Conservation (phyloP, 495 filamentous ascomycete species). For the Aspergillus ostianus region DNA sequence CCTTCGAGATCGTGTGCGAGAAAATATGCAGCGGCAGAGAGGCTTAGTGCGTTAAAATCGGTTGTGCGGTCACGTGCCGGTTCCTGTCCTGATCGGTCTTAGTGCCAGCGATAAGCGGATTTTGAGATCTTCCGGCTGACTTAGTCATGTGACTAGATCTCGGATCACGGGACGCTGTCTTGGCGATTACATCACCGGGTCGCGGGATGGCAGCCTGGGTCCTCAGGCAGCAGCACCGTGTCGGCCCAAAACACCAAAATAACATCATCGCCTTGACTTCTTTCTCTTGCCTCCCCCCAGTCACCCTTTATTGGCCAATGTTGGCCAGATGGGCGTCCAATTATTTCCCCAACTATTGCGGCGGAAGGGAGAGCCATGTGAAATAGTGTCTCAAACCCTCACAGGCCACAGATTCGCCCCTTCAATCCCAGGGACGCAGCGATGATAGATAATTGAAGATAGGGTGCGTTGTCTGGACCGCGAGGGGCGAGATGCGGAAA, state of each 20-base stretch:
- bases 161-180: background rate
- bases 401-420: conserved; percentile 17
- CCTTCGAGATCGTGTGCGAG: conserved; percentile 43
- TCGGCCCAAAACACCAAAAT: background rate
- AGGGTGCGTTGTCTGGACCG: conserved; percentile 16
- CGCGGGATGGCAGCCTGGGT: no score
- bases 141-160: conserved; percentile 13
- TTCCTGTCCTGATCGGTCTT: conserved; percentile 7
- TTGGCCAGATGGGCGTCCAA: conserved; percentile 14
- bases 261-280: conserved; percentile 5
- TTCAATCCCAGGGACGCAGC: conserved; percentile 1
- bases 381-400: conserved; percentile 27
- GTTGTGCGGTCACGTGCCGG: conserved; percentile 48
- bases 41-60: conserved; percentile 41
- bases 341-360: conserved; percentile 22
- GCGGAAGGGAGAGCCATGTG: conserved; percentile 20
- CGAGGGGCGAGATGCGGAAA: conserved; percentile 6
- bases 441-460: conserved; percentile 9
- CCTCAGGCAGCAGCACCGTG: background rate
- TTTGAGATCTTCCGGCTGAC: conserved; percentile 8
- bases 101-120: conserved; percentile 10
- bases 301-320: conserved; percentile 12
- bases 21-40: conserved; percentile 31
- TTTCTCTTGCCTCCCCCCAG: background rate
- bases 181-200: background rate